phyloP scores from a whole-genome alignment of 2,329 filamentous ascomycete genomes.

The Lasiodiplodia sp. region DNA sequence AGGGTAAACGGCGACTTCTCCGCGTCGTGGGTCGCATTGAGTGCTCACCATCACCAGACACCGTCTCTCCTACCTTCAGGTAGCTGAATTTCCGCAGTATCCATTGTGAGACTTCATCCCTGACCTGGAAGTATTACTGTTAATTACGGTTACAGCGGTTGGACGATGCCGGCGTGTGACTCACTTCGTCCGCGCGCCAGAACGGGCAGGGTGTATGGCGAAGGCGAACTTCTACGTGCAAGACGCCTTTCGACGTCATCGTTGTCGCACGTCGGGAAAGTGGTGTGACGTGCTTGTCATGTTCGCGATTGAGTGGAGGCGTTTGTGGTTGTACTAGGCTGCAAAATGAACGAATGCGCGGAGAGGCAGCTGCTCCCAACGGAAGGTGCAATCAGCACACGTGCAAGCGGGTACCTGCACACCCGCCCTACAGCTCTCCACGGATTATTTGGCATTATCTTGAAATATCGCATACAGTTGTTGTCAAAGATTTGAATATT shows the following conservation, averaged over 20 bases:
- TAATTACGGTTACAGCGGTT: not conserved
- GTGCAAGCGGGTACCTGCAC: not conserved
- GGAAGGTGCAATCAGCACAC: not conserved
- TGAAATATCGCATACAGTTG: no score
- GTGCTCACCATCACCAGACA: slow-evolving; percentile 42
- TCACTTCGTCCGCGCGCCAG: slow-evolving; percentile 4
- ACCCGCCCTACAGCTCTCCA: not conserved
- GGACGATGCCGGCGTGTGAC: no score
- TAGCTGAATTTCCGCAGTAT: slow-evolving; percentile 44
- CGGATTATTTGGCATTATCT: no score
- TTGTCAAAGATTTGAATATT: not conserved
- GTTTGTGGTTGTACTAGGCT: not conserved
- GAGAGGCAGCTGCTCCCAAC: not conserved
- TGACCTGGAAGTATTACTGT: slow-evolving; percentile 38
- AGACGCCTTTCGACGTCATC: not conserved
- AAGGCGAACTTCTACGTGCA: slow-evolving; percentile 25
- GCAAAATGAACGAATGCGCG: not conserved
- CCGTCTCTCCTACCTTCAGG: slow-evolving; percentile 44
- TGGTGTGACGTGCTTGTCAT: not conserved
- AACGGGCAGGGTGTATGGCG: not conserved
- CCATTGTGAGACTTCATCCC: slow-evolving; percentile 48
- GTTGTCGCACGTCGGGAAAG: not conserved
- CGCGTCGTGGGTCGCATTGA: not conserved
- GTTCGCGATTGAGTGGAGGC: not conserved
- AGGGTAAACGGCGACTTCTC: not conserved